Evolutionary conservation across 495 filamentous ascomycete species (phyloP).

Genomic region (Xylaria cubensis): DNA sequence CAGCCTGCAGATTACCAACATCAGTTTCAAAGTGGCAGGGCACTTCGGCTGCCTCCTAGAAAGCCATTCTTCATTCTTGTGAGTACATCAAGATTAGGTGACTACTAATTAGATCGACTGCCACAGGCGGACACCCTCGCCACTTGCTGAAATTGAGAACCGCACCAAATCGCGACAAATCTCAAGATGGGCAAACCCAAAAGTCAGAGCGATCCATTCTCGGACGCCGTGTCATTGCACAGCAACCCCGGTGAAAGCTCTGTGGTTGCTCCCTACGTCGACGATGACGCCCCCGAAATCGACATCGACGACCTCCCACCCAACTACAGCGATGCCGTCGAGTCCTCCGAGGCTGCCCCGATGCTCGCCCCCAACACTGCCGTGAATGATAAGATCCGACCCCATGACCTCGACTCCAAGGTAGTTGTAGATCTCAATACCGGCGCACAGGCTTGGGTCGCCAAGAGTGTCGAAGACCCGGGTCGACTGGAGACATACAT

Average conservation of each 20-base stretch:
- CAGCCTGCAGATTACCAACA: neutral
- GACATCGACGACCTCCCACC: slow-evolving; percentile 37
- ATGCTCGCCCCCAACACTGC: slow-evolving; percentile 26
- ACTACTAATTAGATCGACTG: neutral
- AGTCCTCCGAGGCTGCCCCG: slow-evolving; percentile 29
- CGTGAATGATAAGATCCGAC: slow-evolving; percentile 9
- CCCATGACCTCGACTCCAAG: slow-evolving; percentile 26
- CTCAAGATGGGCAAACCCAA: slow-evolving; percentile 19
- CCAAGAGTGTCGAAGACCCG: slow-evolving; percentile 51
- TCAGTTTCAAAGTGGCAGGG: neutral
- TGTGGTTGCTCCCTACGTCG: slow-evolving; percentile 11
- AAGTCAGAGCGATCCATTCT: neutral
- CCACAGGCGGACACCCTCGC: neutral
- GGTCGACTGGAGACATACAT: slow-evolving; percentile 52
- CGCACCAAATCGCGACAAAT: neutral
- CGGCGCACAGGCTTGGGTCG: slow-evolving; percentile 45
- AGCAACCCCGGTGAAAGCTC: slow-evolving; percentile 35
- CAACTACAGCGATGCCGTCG: slow-evolving; percentile 32
- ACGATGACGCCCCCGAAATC: slow-evolving; percentile 34
- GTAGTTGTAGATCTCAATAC: slow-evolving; percentile 35
- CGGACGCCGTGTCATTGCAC: slow-evolving; percentile 34
- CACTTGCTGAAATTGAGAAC: neutral
- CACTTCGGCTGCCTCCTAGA: neutral
- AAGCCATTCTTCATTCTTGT: neutral
- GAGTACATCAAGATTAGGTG: neutral